phyloP scores from a whole-genome alignment of 2,329 filamentous ascomycete species.

The Colletotrichum tropicicola region DNA sequence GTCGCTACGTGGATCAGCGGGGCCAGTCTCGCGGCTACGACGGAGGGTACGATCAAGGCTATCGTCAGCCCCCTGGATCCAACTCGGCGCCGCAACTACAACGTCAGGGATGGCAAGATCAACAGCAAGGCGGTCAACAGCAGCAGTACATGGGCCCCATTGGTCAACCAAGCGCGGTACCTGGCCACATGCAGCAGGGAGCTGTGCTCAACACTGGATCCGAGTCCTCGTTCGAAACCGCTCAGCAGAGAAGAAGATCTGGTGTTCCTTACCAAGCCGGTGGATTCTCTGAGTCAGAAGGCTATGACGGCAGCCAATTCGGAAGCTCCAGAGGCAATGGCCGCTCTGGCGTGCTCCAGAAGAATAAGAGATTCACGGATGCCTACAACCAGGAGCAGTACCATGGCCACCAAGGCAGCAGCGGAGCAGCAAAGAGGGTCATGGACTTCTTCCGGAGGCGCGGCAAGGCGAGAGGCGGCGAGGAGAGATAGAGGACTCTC shows the following conservation, averaged over 20 bases:
- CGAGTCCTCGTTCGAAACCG: constrained; percentile 60
- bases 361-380: constrained; percentile 89
- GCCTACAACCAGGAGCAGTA: constrained; percentile 83
- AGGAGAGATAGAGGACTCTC: constrained; percentile 53
- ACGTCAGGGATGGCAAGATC: constrained; percentile 35
- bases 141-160: constrained; percentile 48
- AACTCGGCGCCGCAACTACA: constrained; percentile 40
- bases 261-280: constrained; percentile 54
- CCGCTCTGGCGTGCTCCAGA: constrained; percentile 64
- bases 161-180: constrained; percentile 52
- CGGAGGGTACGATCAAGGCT: constrained; percentile 23
- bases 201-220: constrained; percentile 60
- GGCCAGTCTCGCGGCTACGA: constrained; percentile 29
- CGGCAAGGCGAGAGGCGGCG: constrained; percentile 76
- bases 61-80: constrained; percentile 25
- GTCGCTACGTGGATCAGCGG: constrained; percentile 43
- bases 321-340: constrained; percentile 37
- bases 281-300: constrained; percentile 51
- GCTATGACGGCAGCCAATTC: constrained; percentile 49
- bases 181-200: constrained; percentile 56
- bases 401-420: constrained; percentile 80
- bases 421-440: constrained; percentile 86
- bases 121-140: constrained; percentile 47
- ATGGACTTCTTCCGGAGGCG: constrained; percentile 98
- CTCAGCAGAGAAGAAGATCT: constrained; percentile 41